Evolutionary conservation across 2,329 filamentous ascomycete species (phyloP), one percentile per base, ranked within the genome.

Genomic region (Chaetomium sp.): DNA sequence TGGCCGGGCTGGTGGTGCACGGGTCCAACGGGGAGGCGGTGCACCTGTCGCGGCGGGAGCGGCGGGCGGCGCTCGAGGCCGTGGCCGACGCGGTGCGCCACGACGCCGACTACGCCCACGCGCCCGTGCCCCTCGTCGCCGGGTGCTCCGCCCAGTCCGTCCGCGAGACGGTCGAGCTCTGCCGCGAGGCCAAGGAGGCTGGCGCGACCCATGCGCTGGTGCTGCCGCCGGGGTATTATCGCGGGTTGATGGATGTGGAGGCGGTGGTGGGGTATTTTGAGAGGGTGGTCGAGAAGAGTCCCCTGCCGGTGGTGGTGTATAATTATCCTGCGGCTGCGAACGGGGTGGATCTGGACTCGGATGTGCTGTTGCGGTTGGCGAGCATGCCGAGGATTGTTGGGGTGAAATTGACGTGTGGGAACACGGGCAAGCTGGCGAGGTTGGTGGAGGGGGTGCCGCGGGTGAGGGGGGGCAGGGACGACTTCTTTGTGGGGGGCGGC

Each of bases 401-500:
- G 47, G 81, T 79, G 72, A 85, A 85, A 71, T 73, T 85, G 59
- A 84, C 83, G 21, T 84, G 81, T 64, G 83, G 83, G 10, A 85
- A 85, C 68, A 85, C 84, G 25, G 85, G 85, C 57, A 87, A 87
- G 74, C 77, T 87, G 66, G 82, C 83, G 71, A 75, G 85, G 69
- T 23, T 72, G 45, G 76, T 85, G 57, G 84, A 82, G 8, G 80
- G 82, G 6, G 67, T 80, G 12, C 65, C 69, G 50, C 63, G 66
- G 62, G 62, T 67, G 38, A 60, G 68, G 10, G 63, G 65, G 27
- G 65, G 68, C 10, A 35, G 60, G 31, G 60, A 68, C 25, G 69
- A 72, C 25, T 92, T 92, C 79, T 82, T 90, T 73, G 89, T 88
- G 65, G 85, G 90, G 71, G 90, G 88, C 50, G 90, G 90, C 62